Base-by-base conservation (phyloP, 768 basidiomycete species). In the Macrolepiota fuliginosa region DNA sequence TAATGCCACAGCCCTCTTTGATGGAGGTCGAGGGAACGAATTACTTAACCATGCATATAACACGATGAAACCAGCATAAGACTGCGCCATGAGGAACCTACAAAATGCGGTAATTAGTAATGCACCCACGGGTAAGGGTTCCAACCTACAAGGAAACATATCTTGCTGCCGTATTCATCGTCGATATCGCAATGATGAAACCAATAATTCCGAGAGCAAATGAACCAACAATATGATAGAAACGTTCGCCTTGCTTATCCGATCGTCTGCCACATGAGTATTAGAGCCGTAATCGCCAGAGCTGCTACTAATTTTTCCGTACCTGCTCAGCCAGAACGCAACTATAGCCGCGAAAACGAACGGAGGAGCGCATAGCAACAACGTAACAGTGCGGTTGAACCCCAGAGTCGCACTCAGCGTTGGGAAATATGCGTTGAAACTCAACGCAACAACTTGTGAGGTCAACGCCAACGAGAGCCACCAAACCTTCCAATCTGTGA, bases 401-500 rank as follows among this genome's bases (percentile, higher is more conserved):
- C 88, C 88, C 73, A 95, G 77, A 10, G 92, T 94, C 17, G 80
- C 83, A 29, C 82, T 83, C 49, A 94, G 73, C 0, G 92, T 90
- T 5, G 89, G 91, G 75, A 93, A 93, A 72, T 86, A 92, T 7
- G 86, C 87, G 69, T 90, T 89, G 79, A 93, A 93, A 3, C 85
- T 87, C 27, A 92, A 67, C 9, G 88, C 83, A 39, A 89, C 73
- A 37, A 84, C 81, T 74, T 85, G 79, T 65, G 79, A 80, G 13
- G 83, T 83, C 59, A 91, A 71, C 2, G 87, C 80, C 29, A 91
- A 58, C 19, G 88, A 80, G 47, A 96, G 78, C 83, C 83, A 90
- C 89, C 92, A 94, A 40, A 95, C 90, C 71, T 88, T 90, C 89
- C 88, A 86, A 68, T 95, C 93, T 19, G 77, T 78, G 59, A 93